Conservation (phyloP, 306 rosid genomes). For the Glycyrrhiza uralensis region DNA sequence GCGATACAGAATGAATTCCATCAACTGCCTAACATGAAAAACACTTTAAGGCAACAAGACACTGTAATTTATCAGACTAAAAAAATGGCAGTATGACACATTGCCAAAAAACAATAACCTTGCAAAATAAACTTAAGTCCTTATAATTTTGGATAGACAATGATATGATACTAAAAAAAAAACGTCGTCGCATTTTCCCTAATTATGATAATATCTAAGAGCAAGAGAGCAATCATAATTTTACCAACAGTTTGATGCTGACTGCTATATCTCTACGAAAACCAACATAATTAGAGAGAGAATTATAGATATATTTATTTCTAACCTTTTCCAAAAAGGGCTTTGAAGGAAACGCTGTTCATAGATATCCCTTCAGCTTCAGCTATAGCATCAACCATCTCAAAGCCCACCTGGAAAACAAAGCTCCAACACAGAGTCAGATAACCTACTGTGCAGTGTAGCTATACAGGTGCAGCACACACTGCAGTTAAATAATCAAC, state of each 20-base stretch:
- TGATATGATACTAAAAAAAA: background rate
- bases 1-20: background rate
- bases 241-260: constrained; percentile 1
- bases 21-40: background rate
- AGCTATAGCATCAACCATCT: constrained; percentile 87
- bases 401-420: constrained; percentile 82
- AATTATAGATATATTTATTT: background rate
- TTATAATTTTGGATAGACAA: background rate
- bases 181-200: too few relatives aligned
- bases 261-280: background rate
- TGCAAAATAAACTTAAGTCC: background rate
- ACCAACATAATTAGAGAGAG: constrained; percentile 16
- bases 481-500: background rate
- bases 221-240: background rate
- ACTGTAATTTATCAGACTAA: background rate
- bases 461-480: background rate
- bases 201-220: background rate
- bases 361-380: constrained; percentile 83
- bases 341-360: constrained; percentile 72
- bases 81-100: too few relatives aligned
- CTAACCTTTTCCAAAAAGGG: constrained; percentile 78
- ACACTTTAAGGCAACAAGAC: background rate
- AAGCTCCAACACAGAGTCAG: background rate
- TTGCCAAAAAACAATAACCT: too few relatives aligned
- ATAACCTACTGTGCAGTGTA: background rate